phyloP scores from a whole-genome alignment of 345 rosid species.

The Acer yangbiense region DNA sequence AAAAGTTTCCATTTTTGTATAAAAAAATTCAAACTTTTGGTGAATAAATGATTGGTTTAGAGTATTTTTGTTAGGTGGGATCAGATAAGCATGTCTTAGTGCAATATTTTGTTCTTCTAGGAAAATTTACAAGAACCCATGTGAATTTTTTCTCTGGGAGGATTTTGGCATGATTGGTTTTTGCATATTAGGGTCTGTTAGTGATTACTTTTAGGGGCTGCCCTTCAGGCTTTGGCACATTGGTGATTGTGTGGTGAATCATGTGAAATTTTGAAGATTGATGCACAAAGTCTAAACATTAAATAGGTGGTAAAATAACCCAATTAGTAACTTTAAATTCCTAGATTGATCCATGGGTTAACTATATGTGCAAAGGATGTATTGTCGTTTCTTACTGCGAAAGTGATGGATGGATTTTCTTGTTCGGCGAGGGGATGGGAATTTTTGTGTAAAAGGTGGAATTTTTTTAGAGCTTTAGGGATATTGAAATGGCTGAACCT shows the following conservation, averaged over 20 bases:
- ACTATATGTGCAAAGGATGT: neutral
- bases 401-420: neutral
- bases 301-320: neutral
- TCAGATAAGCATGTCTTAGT: neutral
- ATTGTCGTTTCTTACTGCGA: neutral
- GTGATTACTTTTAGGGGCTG: conserved; percentile 5
- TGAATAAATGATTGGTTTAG: neutral
- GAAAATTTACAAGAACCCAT: conserved; percentile 3
- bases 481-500: neutral
- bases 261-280: neutral
- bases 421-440: neutral
- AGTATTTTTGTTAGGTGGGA: neutral
- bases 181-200: neutral
- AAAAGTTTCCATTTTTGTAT: neutral
- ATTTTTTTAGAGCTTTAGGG: neutral
- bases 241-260: neutral
- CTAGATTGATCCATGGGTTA: neutral
- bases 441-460: neutral
- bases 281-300: neutral
- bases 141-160: conserved; percentile 2
- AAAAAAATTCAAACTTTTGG: neutral
- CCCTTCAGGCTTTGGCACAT: neutral
- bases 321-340: neutral
- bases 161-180: neutral
- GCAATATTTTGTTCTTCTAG: neutral